Base-by-base conservation (phyloP, 139 green algal species). In the Picochlorum sp. region DNA sequence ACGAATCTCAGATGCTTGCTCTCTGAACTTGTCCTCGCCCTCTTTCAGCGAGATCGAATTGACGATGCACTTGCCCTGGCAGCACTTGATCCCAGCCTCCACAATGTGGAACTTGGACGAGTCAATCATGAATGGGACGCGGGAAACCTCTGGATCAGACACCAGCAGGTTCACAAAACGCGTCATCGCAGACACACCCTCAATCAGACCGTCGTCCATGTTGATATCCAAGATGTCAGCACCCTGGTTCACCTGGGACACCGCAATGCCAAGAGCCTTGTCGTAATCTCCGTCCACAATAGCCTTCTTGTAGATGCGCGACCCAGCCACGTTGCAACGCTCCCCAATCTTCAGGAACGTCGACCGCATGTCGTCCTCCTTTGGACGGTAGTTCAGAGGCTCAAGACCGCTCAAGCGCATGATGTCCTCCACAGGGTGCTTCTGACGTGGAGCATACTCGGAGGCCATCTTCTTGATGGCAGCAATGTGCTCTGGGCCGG, bases 81-180 rank as follows among this genome's bases (percentile, higher is more conserved):
- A n/a, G n/a, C n/a, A n/a, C n/a, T n/a, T n/a, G n/a, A n/a, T n/a
- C n/a, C n/a, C n/a, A n/a, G n/a, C n/a, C n/a, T n/a, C n/a, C n/a
- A n/a, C n/a, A n/a, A n/a, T n/a, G n/a, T n/a, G 70, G 71, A 97
- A 97, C 79, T 98, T 98, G 78, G 77, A 91, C 57, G 80, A 92
- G 80, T 98, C 92, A 51, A 98, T 96, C 92, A 98, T 98, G 82
- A 98, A 97, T 15, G 92, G 92, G 63, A 98, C 88, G 13, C 84
- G 81, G 67, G 78, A 84, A 70, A 91, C 85, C 79, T 98, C 92
- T 9, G 92, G 92, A 67, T 98, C 92, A 1, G 85, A 90, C 52
- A 97, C 90, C 56, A 95, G 72, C 75, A 97, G 81, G 83, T 98
- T 98, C 26, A 98, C 88, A 60, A 95, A 98, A 56, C 85, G 85